These are phyloP conservation scores for Pythium brassicae DNA, from an alignment of 352 stramenopile genomes.

Conservation along the genomic window DNA sequence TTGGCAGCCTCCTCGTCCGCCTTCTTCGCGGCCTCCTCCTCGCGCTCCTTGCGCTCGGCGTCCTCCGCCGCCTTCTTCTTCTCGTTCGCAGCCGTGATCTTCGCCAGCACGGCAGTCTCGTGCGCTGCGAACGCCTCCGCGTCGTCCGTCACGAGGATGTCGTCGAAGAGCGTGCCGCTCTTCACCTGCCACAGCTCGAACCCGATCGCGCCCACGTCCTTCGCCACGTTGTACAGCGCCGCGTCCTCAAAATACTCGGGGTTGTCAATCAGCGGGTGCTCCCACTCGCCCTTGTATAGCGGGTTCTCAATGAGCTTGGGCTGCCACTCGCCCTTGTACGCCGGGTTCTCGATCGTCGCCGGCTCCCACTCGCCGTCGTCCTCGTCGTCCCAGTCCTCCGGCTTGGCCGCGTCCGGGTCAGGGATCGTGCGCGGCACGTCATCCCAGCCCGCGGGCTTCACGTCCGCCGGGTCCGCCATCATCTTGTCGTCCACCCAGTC, in stretches of 20 bases:
- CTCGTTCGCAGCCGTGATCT: slow-evolving; percentile 72
- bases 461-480: slow-evolving; percentile 93
- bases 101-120: slow-evolving; percentile 94
- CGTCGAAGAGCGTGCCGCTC: slow-evolving; percentile 98
- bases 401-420: slow-evolving; percentile 95
- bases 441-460: slow-evolving; percentile 96
- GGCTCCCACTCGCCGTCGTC: slow-evolving; percentile 99
- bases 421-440: slow-evolving; percentile 96
- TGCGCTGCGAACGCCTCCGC: slow-evolving; percentile 94
- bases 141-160: slow-evolving; percentile 98
- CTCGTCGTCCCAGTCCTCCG: slow-evolving; percentile 98
- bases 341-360: slow-evolving; percentile 93
- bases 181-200: slow-evolving; percentile 99
- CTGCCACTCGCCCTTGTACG: slow-evolving; percentile 99
- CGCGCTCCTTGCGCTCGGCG: slow-evolving; percentile 69
- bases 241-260: slow-evolving; percentile 96
- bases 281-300: slow-evolving; percentile 98
- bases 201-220: slow-evolving; percentile 94
- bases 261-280: slow-evolving; percentile 96
- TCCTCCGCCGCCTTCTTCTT: slow-evolving; percentile 82
- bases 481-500: slow-evolving; percentile 97
- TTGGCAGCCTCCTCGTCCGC: slow-evolving; percentile 56
- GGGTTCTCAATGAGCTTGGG: slow-evolving; percentile 98
- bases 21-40: slow-evolving; percentile 59
- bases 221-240: slow-evolving; percentile 94